Evolutionary conservation across 371 early-diverging fungal species (phyloP).

Genomic region (Haplosporangium sp.): DNA sequence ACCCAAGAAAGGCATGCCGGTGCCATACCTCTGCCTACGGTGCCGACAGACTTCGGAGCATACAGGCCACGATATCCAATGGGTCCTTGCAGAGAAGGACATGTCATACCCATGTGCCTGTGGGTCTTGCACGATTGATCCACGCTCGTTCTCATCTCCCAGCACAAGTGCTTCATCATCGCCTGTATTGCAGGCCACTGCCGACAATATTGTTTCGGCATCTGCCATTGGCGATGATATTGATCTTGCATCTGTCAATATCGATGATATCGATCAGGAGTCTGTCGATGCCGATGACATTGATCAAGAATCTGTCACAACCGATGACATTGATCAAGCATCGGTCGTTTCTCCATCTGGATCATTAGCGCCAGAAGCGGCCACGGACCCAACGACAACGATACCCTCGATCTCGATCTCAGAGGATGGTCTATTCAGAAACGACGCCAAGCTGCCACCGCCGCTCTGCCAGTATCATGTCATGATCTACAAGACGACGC

Average conservation of each 20-base stretch:
- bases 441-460: background rate
- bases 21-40: slow-evolving; percentile 34
- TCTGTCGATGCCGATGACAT: too few species aligned
- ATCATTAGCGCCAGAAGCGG: background rate
- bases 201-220: too few species aligned
- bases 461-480: slow-evolving; percentile 46
- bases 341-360: background rate
- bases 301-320: background rate
- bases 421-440: background rate
- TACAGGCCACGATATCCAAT: slow-evolving; percentile 17
- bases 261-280: too few species aligned
- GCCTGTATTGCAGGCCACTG: too few species aligned
- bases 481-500: slow-evolving; percentile 46
- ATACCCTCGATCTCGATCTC: background rate
- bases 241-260: too few species aligned
- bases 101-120: slow-evolving; percentile 30
- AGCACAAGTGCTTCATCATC: too few species aligned
- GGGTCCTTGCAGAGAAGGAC: slow-evolving; percentile 27
- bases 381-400: background rate
- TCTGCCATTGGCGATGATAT: too few species aligned
- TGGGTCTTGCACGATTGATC: slow-evolving; percentile 14
- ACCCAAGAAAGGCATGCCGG: background rate
- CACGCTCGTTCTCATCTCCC: background rate
- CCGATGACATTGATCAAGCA: background rate
- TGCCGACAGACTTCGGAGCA: slow-evolving; percentile 45